These are phyloP conservation scores for Musa schizocarpa DNA, from an alignment of 176 grass and related monocot genomes.

Conservation along the genomic window DNA sequence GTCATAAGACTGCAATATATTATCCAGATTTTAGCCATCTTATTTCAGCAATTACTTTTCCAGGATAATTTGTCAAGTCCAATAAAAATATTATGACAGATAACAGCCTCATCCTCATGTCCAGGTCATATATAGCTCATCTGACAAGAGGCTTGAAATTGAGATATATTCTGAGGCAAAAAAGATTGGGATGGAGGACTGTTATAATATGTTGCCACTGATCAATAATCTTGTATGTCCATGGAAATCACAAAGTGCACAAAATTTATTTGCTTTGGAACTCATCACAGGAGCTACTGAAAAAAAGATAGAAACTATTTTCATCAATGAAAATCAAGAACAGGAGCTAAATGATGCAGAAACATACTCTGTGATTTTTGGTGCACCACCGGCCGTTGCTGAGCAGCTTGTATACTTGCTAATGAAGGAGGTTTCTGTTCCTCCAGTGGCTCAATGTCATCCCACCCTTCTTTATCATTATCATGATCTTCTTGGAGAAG, in stretches of 20 bases:
- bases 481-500: constrained; percentile 42
- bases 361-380: constrained; percentile 55
- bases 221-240: background rate
- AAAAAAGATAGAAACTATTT: background rate
- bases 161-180: too few relatives aligned
- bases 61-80: background rate
- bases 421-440: constrained; percentile 49
- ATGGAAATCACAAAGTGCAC: background rate
- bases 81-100: background rate
- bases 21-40: background rate
- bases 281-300: background rate
- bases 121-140: too few relatives aligned
- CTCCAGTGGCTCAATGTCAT: constrained; percentile 80
- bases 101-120: background rate
- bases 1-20: too few relatives aligned
- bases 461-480: constrained; percentile 88
- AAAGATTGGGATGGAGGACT: too few relatives aligned
- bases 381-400: constrained; percentile 74
- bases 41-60: background rate
- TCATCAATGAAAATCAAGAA: background rate
- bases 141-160: too few relatives aligned
- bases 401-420: constrained; percentile 83
- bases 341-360: background rate
- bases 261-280: background rate
- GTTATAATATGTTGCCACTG: background rate